Conservation (phyloP, 2,329 filamentous ascomycete species). For the Penicillium olsonii region DNA sequence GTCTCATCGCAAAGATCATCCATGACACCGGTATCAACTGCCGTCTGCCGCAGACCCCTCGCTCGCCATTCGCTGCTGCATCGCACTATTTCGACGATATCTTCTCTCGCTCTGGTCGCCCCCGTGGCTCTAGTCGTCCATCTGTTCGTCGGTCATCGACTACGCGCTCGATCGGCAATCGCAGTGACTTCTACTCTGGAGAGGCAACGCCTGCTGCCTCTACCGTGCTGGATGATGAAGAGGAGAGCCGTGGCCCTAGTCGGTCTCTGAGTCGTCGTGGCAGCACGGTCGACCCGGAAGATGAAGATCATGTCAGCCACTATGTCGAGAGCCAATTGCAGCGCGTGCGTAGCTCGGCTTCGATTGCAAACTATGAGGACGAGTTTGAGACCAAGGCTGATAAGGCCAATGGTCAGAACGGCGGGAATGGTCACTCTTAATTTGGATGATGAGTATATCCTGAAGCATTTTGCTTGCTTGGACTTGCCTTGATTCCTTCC, state of each 20-base stretch:
- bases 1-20: constrained; percentile 92
- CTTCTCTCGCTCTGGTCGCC: constrained; percentile 60
- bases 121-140: constrained; percentile 47
- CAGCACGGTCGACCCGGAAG: constrained; percentile 33
- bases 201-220: constrained; percentile 33
- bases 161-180: constrained; percentile 76
- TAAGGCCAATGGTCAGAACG: constrained; percentile 27
- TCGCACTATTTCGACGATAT: constrained; percentile 95
- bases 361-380: constrained; percentile 56
- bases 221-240: constrained; percentile 37
- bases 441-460: background rate
- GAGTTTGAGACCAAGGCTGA: constrained; percentile 64
- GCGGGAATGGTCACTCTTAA: constrained; percentile 6
- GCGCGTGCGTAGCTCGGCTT: constrained; percentile 64
- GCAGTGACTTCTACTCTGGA: constrained; percentile 70
- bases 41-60: constrained; percentile 87
- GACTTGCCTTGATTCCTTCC: background rate
- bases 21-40: constrained; percentile 93
- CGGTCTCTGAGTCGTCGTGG: constrained; percentile 44
- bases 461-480: background rate
- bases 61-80: constrained; percentile 79
- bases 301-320: constrained; percentile 71
- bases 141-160: constrained; percentile 77
- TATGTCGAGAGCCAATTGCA: constrained; percentile 82
- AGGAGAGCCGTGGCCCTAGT: constrained; percentile 21